phyloP scores from a whole-genome alignment of 2,329 filamentous ascomycete species.

The Xylaria sp. region DNA sequence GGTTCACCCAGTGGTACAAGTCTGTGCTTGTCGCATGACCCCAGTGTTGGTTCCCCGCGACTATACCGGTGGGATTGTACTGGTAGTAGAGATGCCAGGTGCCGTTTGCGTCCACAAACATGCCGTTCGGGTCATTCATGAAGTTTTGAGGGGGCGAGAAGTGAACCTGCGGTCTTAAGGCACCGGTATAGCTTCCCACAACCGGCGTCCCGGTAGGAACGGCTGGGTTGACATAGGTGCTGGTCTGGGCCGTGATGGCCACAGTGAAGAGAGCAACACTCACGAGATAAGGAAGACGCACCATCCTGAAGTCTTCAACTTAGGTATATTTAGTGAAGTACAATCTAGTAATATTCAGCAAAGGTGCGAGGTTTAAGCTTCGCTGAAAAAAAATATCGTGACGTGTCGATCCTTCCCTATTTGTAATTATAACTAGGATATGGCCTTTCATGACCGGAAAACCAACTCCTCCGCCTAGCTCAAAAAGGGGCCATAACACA shows the following conservation, averaged over 20 bases:
- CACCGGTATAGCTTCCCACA: slow-evolving; percentile 46
- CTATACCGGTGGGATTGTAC: slow-evolving; percentile 47
- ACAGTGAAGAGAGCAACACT: slow-evolving; percentile 14
- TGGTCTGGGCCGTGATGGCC: background rate
- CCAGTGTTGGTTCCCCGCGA: slow-evolving; percentile 63
- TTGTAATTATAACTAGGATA: background rate
- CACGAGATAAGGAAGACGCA: background rate
- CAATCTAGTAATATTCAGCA: background rate
- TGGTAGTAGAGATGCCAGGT: slow-evolving; percentile 74
- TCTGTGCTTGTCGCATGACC: slow-evolving; percentile 72
- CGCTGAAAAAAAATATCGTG: background rate
- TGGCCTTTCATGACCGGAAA: background rate
- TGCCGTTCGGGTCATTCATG: slow-evolving; percentile 73
- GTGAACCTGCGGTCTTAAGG: slow-evolving; percentile 63
- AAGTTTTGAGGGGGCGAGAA: slow-evolving; percentile 64
- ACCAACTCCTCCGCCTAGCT: background rate
- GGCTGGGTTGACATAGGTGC: slow-evolving; percentile 45
- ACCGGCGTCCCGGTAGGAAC: slow-evolving; percentile 46
- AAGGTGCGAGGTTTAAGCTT: background rate
- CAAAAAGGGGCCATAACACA: background rate
- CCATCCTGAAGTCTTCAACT: slow-evolving; percentile 11
- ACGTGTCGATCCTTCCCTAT: background rate
- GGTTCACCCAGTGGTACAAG: slow-evolving; percentile 72
- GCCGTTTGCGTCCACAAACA: slow-evolving; percentile 67
- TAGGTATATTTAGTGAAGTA: background rate